These are phyloP conservation scores for Phytophthora hybrid DNA, from an alignment of 352 stramenopile genomes.

Conservation along the genomic window DNA sequence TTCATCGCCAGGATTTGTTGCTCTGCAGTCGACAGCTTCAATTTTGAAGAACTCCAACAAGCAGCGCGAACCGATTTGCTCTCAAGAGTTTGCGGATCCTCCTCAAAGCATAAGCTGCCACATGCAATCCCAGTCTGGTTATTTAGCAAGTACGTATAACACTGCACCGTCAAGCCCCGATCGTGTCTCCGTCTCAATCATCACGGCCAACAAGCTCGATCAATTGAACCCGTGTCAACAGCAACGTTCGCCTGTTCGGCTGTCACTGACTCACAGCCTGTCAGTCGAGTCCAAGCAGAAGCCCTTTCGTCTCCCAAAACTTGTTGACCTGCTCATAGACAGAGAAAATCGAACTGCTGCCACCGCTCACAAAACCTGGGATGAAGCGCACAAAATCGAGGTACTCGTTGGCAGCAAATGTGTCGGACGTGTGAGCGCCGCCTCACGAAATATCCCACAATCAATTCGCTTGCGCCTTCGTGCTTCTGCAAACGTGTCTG, in stretches of 20 bases:
- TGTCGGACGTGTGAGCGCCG: conserved; percentile 56
- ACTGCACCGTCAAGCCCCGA: neutral
- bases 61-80: neutral
- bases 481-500: conserved; percentile 48
- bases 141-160: neutral
- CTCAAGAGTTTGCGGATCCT: neutral
- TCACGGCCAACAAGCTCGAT: neutral
- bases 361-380: conserved; percentile 37
- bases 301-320: conserved; percentile 32
- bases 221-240: conserved; percentile 6
- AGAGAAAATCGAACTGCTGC: conserved; percentile 46
- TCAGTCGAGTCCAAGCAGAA: conserved; percentile 12
- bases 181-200: neutral
- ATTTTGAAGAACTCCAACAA: conserved; percentile 12
- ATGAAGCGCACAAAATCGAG: conserved; percentile 76
- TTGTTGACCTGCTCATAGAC: conserved; percentile 63
- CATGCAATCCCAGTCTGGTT: conserved; percentile 3
- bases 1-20: conserved; percentile 16
- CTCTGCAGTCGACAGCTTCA: conserved; percentile 29
- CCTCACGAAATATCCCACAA: conserved; percentile 57
- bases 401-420: conserved; percentile 69
- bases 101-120: conserved; percentile 14
- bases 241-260: conserved; percentile 22
- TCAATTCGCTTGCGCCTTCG: conserved; percentile 61
- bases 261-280: no score